Evolutionary conservation across 1,284 basidiomycete species (phyloP).

Genomic region (Leccinum pallidistipes): DNA sequence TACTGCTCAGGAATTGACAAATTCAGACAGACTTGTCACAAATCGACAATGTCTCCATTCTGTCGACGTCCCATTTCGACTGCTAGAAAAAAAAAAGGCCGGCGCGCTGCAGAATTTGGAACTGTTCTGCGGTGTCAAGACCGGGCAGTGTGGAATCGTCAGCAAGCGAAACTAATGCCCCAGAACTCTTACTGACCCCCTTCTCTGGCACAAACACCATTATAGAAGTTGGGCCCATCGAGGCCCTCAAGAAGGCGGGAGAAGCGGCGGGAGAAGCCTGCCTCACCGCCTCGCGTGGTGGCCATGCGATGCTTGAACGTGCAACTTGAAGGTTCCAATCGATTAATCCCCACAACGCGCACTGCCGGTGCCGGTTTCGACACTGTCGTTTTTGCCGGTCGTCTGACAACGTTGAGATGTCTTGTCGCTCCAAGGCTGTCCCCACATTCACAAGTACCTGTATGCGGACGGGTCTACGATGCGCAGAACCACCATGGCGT

Average conservation of each 20-base stretch:
- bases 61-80: neutral
- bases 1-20: neutral
- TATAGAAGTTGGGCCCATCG: neutral
- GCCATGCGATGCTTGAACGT: constrained; percentile 10
- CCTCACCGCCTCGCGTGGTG: constrained; percentile 14
- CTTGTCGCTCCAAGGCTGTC: neutral
- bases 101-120: neutral
- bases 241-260: neutral
- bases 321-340: neutral
- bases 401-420: neutral
- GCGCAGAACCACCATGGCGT: neutral
- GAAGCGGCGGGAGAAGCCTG: constrained; percentile 1
- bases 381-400: neutral
- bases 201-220: neutral
- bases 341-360: constrained; percentile 6
- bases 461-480: neutral
- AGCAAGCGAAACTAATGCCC: neutral
- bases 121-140: neutral
- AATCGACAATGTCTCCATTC: neutral
- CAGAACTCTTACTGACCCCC: neutral
- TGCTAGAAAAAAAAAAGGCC: neutral
- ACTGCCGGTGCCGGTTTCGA: neutral
- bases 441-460: neutral
- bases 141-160: neutral
- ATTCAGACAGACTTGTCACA: neutral